Evolutionary conservation across 169 alveolate genomes (phyloP).

Genomic region (Eimeria acervulina): DNA sequence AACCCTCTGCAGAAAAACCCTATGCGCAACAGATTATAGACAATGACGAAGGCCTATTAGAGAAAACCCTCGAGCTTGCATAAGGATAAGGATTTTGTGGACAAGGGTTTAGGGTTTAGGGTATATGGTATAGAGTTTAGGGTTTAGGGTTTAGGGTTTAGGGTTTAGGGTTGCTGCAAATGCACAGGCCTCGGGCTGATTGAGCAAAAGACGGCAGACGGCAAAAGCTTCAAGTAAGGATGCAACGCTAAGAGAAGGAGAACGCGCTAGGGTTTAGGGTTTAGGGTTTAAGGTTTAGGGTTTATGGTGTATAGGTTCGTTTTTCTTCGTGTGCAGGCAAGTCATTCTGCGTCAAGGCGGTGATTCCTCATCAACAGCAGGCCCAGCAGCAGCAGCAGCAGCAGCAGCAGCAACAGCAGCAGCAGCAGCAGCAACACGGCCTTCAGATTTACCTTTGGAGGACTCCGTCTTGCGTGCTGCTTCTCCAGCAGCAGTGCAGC

Average conservation of each 20-base stretch:
- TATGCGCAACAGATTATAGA: background rate
- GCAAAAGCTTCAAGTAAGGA: background rate
- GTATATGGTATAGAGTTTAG: too few relatives aligned
- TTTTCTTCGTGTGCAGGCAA: background rate
- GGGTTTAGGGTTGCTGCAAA: conserved; percentile 33
- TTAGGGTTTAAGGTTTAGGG: conserved; percentile 29
- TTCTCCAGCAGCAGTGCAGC: conserved; percentile 13
- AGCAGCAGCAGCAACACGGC: too few relatives aligned
- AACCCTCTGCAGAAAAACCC: background rate
- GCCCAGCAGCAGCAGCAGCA: too few relatives aligned
- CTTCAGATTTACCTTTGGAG: background rate
- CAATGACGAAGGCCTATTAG: too few relatives aligned
- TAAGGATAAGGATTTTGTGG: too few relatives aligned
- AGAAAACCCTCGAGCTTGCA: too few relatives aligned
- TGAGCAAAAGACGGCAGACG: conserved; percentile 28
- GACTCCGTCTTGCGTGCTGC: conserved; percentile 6
- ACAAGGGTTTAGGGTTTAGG: too few relatives aligned
- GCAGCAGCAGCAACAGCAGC: too few relatives aligned
- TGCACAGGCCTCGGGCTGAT: conserved; percentile 18
- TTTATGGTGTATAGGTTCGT: background rate
- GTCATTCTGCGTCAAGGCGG: conserved; percentile 38
- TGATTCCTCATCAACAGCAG: background rate
- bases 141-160: conserved; percentile 13
- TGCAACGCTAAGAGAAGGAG: background rate
- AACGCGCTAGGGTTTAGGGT: conserved; percentile 14